phyloP scores from a whole-genome alignment of 2,329 filamentous ascomycete genomes.

The Sphaerulina populicola region DNA sequence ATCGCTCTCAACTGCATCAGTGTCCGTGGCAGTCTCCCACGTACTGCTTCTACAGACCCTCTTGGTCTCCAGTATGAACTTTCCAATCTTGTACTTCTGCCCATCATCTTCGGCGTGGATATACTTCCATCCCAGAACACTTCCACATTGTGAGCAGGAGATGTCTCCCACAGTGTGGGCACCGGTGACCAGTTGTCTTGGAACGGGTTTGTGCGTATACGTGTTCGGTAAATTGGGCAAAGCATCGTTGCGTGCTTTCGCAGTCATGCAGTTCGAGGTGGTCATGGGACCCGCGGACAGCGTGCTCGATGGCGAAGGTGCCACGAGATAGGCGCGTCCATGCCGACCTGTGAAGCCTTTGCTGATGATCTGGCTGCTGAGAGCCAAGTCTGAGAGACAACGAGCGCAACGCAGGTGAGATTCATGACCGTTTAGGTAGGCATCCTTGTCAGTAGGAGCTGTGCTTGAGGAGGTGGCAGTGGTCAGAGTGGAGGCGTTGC shows the following conservation, averaged over 20 bases:
- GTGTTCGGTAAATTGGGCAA: slow-evolving; percentile 50
- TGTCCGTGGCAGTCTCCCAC: slow-evolving; percentile 42
- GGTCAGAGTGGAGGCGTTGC: slow-evolving; percentile 32
- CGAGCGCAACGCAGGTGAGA: slow-evolving; percentile 52
- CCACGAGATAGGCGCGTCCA: slow-evolving; percentile 56
- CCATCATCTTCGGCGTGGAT: slow-evolving; percentile 53
- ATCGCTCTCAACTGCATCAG: slow-evolving; percentile 22
- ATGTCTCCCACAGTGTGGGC: slow-evolving; percentile 56
- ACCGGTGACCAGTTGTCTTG: slow-evolving; percentile 54
- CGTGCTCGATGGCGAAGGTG: slow-evolving; percentile 35
- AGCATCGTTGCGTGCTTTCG: slow-evolving; percentile 24
- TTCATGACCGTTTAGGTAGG: slow-evolving; percentile 41
- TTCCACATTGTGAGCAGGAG: slow-evolving; percentile 49
- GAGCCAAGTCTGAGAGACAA: slow-evolving; percentile 52
- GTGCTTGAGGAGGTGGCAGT: slow-evolving; percentile 18
- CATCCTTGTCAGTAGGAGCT: slow-evolving; percentile 19
- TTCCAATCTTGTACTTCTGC: slow-evolving; percentile 59
- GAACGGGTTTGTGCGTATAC: slow-evolving; percentile 47
- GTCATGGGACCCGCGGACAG: slow-evolving; percentile 15
- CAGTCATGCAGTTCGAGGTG: slow-evolving; percentile 20
- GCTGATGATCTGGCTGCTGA: slow-evolving; percentile 52
- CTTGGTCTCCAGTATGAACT: slow-evolving; percentile 57
- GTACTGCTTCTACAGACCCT: slow-evolving; percentile 43
- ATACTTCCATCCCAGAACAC: slow-evolving; percentile 57
- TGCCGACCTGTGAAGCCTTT: slow-evolving; percentile 59